Evolutionary conservation across 768 basidiomycete species (phyloP), one percentile per base, ranked within the genome.

Genomic region (Sporobolomyces roseus): DNA sequence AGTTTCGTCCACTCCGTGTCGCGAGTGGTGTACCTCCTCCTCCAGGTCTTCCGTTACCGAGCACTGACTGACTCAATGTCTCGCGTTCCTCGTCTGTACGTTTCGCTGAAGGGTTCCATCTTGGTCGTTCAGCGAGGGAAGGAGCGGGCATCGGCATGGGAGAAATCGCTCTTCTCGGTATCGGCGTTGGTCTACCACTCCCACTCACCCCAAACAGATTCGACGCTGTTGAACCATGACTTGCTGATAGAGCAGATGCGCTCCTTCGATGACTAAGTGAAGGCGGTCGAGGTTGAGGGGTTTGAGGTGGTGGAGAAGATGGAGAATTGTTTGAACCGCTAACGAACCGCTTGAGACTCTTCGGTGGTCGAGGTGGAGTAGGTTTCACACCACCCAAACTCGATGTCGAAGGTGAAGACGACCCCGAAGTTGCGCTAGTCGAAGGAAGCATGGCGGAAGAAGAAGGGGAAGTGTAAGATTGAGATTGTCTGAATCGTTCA

Each of bases 91-190:
- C 46, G 43, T 61, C 65, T 38, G 41, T 50, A 30, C 61, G 43
- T 33, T 68, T 68, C n/a, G 61, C 52, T 33, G 70, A 66, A n/a
- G 60, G 41, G 61, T 71, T 71, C 70, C 70, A 71, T 13, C 70
- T 38, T n/a, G 70, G 70, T 30, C 61, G 58, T 38, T 63, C 36
- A 23, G 36, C 54, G 32, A 53, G 30, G 16, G 21, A 27, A 14
- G 38, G 32, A 10, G 13, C 23, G 6, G 65, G 51, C 21, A 51
- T 53, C 7, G 46, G 56, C 36, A 63, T 54, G 14, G 59, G 58
- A 19, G 59, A 61, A n/a, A 61, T 52, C 1, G 66, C 58, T 29
- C 52, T 25, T 4, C 32, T 17, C 29, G 49, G 61, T 2, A 61
- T 41, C 32, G 60, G n/a, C n/a, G n/a, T n/a, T n/a, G n/a, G 46